Conservation (phyloP, 331 rosid genomes). For the Quercus lobata region DNA sequence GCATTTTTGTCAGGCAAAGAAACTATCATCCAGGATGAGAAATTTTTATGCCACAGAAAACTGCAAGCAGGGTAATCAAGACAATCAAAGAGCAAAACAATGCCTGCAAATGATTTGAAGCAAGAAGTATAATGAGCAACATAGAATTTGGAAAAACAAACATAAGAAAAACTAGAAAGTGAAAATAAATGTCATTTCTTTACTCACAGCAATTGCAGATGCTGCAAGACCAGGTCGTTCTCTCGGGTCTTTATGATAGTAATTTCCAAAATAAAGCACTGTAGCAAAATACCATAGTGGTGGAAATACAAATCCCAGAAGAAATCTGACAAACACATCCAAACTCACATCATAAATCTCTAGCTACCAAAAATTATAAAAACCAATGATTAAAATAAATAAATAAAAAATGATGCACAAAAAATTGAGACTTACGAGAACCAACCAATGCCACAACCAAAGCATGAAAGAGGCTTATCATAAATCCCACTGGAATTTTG, state of each 20-base stretch:
- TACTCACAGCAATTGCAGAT: conserved; percentile 36
- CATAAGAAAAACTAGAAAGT: too few relatives aligned
- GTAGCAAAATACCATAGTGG: conserved; percentile 37
- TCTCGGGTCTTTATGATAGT: conserved; percentile 25
- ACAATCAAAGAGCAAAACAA: conserved; percentile 26
- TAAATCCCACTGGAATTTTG: conserved; percentile 14
- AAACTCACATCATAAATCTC: too few relatives aligned
- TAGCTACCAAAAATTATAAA: too few relatives aligned
- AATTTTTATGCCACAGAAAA: conserved; percentile 16
- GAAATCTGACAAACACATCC: conserved; percentile 15
- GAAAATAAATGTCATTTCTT: too few relatives aligned
- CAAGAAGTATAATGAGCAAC: not conserved
- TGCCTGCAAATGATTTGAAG: conserved; percentile 23
- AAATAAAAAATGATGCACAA: not conserved
- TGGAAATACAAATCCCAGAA: conserved; percentile 38
- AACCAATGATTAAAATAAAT: too few relatives aligned
- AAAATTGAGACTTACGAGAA: conserved; percentile 22
- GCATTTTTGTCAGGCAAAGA: not conserved
- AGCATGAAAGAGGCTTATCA: conserved; percentile 30
- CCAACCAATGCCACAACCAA: conserved; percentile 42
- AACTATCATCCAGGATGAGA: not conserved
- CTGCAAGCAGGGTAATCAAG: conserved; percentile 14
- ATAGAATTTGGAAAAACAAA: too few relatives aligned
- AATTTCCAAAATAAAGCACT: conserved; percentile 26
- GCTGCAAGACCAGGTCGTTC: conserved; percentile 39